Percentiles rank a stretch among this genome's conserved stretches.
Evolutionary conservation across 1,284 basidiomycete genomes (phyloP).

Genomic region (Microbotryomycetes sp.): DNA sequence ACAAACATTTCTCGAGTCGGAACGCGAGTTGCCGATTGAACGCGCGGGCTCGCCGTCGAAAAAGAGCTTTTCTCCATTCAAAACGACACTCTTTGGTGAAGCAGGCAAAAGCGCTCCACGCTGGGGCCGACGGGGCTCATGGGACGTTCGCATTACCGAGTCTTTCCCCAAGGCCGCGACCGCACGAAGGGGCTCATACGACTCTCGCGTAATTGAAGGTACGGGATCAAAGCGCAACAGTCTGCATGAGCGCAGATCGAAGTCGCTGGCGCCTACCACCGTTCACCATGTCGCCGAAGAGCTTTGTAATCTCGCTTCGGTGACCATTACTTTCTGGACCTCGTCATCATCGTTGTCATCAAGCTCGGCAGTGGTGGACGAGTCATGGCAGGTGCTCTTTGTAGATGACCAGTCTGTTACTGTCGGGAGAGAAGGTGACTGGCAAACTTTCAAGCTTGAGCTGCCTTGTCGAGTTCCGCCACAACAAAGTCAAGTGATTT

Average conservation of each 20-base stretch:
- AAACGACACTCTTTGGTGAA: too few relatives aligned
- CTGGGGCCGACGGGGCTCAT: neutral
- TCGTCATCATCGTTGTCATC: neutral
- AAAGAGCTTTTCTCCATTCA: neutral
- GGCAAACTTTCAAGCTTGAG: conserved; percentile 45
- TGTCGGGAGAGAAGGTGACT: conserved; percentile 4
- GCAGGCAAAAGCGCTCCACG: too few relatives aligned
- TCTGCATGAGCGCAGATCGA: neutral
- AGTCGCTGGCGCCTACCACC: neutral
- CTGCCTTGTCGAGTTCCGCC: conserved; percentile 58
- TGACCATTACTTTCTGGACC: conserved; percentile 32
- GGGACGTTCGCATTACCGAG: neutral
- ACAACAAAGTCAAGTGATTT: conserved; percentile 42
- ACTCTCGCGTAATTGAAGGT: too few relatives aligned
- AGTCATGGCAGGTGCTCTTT: conserved; percentile 31
- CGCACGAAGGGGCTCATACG: neutral
- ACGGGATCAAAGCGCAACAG: neutral
- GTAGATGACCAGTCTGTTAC: conserved; percentile 51
- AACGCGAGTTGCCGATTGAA: too few relatives aligned
- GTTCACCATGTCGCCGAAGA: conserved; percentile 29
- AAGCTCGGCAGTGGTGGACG: neutral
- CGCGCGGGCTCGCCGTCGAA: neutral
- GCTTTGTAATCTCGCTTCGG: conserved; percentile 31
- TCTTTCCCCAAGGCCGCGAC: neutral
- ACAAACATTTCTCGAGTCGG: neutral